Conservation (phyloP, 345 rosid species). For the Salix exigua region DNA sequence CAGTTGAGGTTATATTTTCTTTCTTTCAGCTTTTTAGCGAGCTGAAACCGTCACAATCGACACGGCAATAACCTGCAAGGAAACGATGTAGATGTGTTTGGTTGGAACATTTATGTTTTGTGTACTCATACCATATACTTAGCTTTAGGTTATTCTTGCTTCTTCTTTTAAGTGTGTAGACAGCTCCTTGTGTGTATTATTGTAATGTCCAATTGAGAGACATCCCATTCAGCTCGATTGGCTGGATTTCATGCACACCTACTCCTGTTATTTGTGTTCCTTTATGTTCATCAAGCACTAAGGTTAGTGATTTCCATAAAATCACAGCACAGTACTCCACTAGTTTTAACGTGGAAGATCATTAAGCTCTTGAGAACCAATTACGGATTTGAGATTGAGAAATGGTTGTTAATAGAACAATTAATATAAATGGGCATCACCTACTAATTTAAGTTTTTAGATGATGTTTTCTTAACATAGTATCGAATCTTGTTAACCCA, state of each 20-base stretch:
- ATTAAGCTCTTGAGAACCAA: neutral
- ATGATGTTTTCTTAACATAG: too few species aligned
- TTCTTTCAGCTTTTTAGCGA: neutral
- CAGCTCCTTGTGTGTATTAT: constrained; percentile 39
- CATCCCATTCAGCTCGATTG: constrained; percentile 11
- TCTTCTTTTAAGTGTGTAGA: neutral
- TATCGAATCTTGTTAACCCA: too few species aligned
- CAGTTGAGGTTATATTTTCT: neutral
- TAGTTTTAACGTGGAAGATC: too few species aligned
- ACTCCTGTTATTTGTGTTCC: neutral
- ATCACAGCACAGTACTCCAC: too few species aligned
- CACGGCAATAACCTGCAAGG: constrained; percentile 27
- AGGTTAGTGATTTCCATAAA: too few species aligned
- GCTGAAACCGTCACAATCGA: constrained; percentile 25
- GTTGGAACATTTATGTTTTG: constrained; percentile 29
- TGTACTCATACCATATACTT: constrained; percentile 7
- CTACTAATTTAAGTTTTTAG: too few species aligned
- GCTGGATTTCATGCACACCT: constrained; percentile 10
- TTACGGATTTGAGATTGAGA: neutral
- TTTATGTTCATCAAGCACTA: neutral
- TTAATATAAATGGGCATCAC: too few species aligned
- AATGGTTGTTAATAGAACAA: too few species aligned
- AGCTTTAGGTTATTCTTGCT: neutral
- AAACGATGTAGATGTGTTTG: constrained; percentile 16
- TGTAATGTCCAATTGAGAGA: constrained; percentile 29